A percentile compares a stretch with the other conserved stretches of the same genome.
Evolutionary conservation across 345 rosid species (phyloP).

Genomic region (Lumnitzera littorea): DNA sequence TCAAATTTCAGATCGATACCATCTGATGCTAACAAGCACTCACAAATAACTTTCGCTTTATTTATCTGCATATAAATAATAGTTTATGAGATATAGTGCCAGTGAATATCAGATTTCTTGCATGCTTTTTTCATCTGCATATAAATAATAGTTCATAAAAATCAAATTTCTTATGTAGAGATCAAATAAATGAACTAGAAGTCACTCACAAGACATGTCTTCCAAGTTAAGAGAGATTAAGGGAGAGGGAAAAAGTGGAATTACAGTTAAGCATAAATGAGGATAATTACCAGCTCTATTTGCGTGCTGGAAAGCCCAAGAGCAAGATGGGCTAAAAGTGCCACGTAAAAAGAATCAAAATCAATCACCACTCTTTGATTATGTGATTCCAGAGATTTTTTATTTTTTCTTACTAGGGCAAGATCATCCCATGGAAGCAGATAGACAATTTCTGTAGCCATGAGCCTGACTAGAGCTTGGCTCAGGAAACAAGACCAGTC

Average conservation of each 20-base stretch:
- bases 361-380: conserved; percentile 86
- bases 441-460: conserved; percentile 82
- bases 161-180: background rate
- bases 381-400: conserved; percentile 90
- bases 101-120: conserved; percentile 3
- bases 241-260: background rate
- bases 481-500: conserved; percentile 83
- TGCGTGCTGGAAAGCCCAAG: conserved; percentile 80
- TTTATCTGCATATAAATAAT: conserved; percentile 45
- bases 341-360: conserved; percentile 68
- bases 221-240: background rate
- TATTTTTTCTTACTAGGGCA: conserved; percentile 64
- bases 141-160: background rate
- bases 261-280: background rate
- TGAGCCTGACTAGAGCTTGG: conserved; percentile 67
- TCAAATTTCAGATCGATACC: conserved; percentile 85
- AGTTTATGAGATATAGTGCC: conserved; percentile 9
- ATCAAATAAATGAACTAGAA: background rate
- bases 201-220: too few relatives aligned
- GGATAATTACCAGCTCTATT: conserved; percentile 55
- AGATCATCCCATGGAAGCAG: conserved; percentile 87
- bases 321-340: conserved; percentile 74
- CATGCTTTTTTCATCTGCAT: background rate
- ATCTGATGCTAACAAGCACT: conserved; percentile 79
- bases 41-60: conserved; percentile 69